Evolutionary conservation across 2,329 filamentous ascomycete species (phyloP).

Genomic region (Clonostachys chloroleuca): DNA sequence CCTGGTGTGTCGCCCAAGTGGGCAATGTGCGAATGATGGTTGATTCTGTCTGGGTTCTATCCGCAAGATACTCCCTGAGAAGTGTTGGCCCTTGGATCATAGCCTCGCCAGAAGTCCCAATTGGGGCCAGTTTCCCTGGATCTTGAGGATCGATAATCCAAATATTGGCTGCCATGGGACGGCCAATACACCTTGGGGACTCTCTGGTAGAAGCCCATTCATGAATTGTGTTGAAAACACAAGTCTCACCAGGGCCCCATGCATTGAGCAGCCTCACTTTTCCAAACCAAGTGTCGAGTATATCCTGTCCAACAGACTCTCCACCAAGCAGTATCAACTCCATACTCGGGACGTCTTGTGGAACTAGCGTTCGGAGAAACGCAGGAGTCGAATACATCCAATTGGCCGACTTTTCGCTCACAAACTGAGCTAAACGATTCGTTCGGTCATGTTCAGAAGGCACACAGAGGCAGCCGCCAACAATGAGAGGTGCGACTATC

Average conservation of each 20-base stretch:
- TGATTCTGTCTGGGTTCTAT: constrained; percentile 40
- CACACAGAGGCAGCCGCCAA: constrained; percentile 12
- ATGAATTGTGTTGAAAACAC: constrained; percentile 1
- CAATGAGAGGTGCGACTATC: constrained; percentile 10
- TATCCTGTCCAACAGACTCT: constrained; percentile 7
- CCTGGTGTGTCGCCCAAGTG: constrained; percentile 31
- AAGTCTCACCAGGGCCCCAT: constrained; percentile 11
- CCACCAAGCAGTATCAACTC: constrained; percentile 5
- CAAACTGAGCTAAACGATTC: not conserved
- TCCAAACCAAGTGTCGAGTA: constrained; percentile 8
- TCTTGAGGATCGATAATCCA: constrained; percentile 9
- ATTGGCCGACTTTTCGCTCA: not conserved
- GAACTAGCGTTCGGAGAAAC: constrained; percentile 1
- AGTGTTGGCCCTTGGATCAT: constrained; percentile 44
- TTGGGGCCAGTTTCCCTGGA: constrained; percentile 8
- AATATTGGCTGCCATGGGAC: not conserved
- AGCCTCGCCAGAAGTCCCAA: constrained; percentile 30
- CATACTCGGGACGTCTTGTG: constrained; percentile 1
- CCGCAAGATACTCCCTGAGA: constrained; percentile 49
- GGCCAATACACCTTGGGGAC: not conserved
- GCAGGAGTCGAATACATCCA: not conserved
- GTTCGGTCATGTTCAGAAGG: constrained; percentile 10
- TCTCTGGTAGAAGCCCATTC: not conserved
- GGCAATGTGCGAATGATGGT: constrained; percentile 40
- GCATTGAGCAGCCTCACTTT: constrained; percentile 3